Evolutionary conservation across 148 eudicot species (phyloP).

Genomic region (Persicaria tinctoria): DNA sequence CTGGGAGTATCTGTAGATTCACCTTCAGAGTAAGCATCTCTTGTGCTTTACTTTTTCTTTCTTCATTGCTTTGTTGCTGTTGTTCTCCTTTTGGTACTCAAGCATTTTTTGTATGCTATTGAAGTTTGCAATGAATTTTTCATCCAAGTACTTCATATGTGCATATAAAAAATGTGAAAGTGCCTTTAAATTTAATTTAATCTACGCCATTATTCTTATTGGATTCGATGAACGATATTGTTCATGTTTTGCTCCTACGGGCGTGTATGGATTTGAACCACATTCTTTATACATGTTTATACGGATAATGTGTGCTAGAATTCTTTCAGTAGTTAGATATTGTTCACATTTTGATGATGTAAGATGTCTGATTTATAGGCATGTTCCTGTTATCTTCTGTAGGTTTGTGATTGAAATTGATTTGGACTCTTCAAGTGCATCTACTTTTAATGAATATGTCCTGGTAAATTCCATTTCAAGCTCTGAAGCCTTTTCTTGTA

Average conservation of each 20-base stretch:
- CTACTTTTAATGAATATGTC: neutral
- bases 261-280: too few species aligned
- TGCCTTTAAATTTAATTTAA: neutral
- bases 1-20: conserved; percentile 25
- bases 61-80: conserved; percentile 13
- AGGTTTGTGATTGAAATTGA: too few species aligned
- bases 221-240: too few species aligned
- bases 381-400: too few species aligned
- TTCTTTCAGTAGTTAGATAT: too few species aligned
- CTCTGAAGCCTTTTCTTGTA: neutral
- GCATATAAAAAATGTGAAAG: neutral
- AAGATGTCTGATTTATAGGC: too few species aligned
- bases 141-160: neutral
- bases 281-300: too few species aligned
- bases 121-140: conserved; percentile 7
- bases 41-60: conserved; percentile 4
- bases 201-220: neutral
- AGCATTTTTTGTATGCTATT: neutral
- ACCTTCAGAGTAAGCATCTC: conserved; percentile 25
- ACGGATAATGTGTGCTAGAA: too few species aligned
- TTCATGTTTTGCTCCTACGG: too few species aligned
- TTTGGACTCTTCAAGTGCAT: too few species aligned
- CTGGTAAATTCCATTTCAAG: neutral
- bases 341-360: too few species aligned
- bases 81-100: conserved; percentile 12